Evolutionary conservation across 2,329 filamentous ascomycete genomes (phyloP).

Genomic region (Atkinsonella hypoxylon): DNA sequence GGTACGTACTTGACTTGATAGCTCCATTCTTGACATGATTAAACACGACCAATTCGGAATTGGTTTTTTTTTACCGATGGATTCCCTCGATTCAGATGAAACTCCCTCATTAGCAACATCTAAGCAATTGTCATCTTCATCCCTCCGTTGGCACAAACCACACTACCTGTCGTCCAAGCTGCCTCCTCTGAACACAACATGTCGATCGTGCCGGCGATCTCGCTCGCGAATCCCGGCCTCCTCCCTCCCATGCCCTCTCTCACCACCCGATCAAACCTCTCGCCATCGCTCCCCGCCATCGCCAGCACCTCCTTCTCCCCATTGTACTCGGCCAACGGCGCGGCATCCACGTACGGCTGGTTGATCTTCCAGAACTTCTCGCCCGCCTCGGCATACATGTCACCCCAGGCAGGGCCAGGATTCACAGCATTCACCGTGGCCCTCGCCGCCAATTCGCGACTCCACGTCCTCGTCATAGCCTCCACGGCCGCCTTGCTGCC

Average conservation of each 20-base stretch:
- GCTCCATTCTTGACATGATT: not conserved
- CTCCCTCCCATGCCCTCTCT: constrained; percentile 21
- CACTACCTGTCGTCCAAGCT: constrained; percentile 58
- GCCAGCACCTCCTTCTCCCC: constrained; percentile 20
- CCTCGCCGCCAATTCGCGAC: constrained; percentile 40
- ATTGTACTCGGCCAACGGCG: constrained; percentile 22
- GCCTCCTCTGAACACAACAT: constrained; percentile 58
- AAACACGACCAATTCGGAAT: too few relatives aligned
- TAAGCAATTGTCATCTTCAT: constrained; percentile 27
- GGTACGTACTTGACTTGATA: too few relatives aligned
- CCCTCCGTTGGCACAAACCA: constrained; percentile 58
- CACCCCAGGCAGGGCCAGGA: constrained; percentile 42
- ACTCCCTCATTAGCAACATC: not conserved
- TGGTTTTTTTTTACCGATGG: too few relatives aligned
- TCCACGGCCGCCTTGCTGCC: constrained; percentile 47
- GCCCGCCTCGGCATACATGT: constrained; percentile 34
- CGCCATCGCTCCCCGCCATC: constrained; percentile 19
- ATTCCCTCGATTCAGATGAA: too few relatives aligned
- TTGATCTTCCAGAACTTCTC: constrained; percentile 25
- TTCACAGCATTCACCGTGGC: constrained; percentile 46
- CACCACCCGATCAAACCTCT: constrained; percentile 22
- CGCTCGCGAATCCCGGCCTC: constrained; percentile 26
- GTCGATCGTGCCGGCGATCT: constrained; percentile 58
- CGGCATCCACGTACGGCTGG: constrained; percentile 25
- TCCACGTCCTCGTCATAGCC: constrained; percentile 48